These are phyloP conservation scores for Beauveria sp. DNA, from an alignment of 2,329 filamentous ascomycete genomes.

Conservation along the genomic window DNA sequence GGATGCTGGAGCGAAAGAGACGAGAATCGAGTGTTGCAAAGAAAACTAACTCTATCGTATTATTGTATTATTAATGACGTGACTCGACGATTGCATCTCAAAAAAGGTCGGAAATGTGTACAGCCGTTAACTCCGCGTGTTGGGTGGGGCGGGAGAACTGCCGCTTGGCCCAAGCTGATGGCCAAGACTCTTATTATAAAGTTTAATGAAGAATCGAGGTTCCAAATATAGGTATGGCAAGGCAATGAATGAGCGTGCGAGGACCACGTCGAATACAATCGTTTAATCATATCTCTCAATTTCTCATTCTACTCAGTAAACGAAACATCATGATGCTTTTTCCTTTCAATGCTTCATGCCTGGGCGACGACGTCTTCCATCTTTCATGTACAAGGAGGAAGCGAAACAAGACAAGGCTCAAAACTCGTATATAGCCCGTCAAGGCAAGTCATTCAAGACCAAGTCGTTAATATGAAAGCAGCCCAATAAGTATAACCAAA, in stretches of 20 bases:
- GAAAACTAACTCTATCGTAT: background rate
- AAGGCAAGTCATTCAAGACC: background rate
- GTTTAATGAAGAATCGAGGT: background rate
- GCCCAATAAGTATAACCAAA: background rate
- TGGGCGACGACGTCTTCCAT: background rate
- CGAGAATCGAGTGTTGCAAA: background rate
- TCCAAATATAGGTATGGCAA: background rate
- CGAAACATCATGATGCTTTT: conserved; percentile 4
- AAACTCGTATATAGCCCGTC: background rate
- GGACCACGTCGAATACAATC: background rate
- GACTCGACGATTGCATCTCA: background rate
- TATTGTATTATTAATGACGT: conserved; percentile 8
- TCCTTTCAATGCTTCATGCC: background rate
- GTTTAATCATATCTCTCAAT: background rate
- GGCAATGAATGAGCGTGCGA: background rate
- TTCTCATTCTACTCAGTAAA: background rate
- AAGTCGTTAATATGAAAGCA: background rate
- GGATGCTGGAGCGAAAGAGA: background rate
- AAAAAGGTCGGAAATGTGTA: background rate
- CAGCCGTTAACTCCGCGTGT: conserved; percentile 6
- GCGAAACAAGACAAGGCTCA: background rate
- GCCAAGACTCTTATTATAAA: background rate
- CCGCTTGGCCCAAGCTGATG: background rate
- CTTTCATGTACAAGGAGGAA: background rate
- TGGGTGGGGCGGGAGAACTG: background rate